These are phyloP conservation scores for Elymus sibiricus DNA, from an alignment of 176 grass and related monocot genomes.

Conservation along the genomic window DNA sequence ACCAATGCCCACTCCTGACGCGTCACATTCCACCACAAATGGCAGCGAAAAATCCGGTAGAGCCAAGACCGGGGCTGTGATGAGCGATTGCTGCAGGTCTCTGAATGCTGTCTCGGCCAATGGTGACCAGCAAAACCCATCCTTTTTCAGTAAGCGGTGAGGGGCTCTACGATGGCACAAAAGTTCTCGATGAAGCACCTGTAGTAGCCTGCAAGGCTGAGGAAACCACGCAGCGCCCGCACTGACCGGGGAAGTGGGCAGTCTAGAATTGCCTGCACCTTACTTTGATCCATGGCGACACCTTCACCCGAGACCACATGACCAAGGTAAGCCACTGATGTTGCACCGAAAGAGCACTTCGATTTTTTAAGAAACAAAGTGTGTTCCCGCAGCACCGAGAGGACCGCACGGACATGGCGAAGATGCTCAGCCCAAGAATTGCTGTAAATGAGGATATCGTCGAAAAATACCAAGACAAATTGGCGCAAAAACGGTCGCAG, in stretches of 20 bases:
- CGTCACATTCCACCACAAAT: background rate
- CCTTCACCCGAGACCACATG: background rate
- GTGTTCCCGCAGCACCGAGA: background rate
- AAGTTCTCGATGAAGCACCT: background rate
- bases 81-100: background rate
- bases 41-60: background rate
- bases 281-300: background rate
- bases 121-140: background rate
- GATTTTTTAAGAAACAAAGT: background rate
- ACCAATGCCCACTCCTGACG: background rate
- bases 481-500: background rate
- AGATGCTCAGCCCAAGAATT: background rate
- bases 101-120: background rate
- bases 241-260: background rate
- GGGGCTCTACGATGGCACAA: background rate
- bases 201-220: background rate
- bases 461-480: background rate
- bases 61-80: background rate
- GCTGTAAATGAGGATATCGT: background rate
- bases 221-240: background rate
- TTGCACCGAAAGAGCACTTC: background rate
- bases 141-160: background rate
- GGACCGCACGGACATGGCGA: background rate
- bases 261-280: background rate
- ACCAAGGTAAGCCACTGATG: background rate